Percentiles rank a stretch among this genome's conserved stretches.
Evolutionary conservation across 2,329 filamentous ascomycete genomes (phyloP).

Genomic region (Pestalotiopsis sp.): DNA sequence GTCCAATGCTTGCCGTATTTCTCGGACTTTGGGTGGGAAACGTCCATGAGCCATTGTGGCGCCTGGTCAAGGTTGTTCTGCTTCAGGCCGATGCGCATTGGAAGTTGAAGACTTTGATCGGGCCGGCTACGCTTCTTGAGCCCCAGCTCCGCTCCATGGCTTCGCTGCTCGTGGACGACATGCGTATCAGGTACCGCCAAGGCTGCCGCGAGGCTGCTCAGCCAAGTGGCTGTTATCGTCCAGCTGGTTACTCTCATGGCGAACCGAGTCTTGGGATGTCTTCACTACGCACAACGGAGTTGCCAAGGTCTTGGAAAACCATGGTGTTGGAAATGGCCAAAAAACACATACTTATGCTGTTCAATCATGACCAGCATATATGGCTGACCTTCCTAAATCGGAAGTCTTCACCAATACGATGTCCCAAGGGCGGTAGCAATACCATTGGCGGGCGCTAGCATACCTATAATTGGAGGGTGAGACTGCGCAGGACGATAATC

Average conservation of each 20-base stretch:
- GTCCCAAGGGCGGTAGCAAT: neutral
- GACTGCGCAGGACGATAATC: neutral
- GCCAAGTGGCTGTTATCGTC: neutral
- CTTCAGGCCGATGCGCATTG: conserved; percentile 36
- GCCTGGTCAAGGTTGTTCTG: conserved; percentile 29
- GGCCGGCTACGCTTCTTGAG: neutral
- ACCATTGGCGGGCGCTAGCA: neutral
- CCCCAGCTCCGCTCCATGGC: too few relatives aligned
- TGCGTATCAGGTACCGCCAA: neutral
- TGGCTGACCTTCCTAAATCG: neutral
- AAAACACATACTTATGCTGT: neutral
- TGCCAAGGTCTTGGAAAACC: conserved; percentile 4
- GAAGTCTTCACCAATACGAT: neutral
- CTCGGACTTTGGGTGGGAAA: neutral
- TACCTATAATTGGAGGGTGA: neutral
- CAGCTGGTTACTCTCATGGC: conserved; percentile 8
- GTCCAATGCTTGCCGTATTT: conserved; percentile 12
- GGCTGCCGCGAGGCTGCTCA: conserved; percentile 4
- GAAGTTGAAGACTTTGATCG: conserved; percentile 19
- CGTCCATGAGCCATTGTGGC: conserved; percentile 10
- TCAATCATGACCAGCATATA: neutral
- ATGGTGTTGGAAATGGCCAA: neutral
- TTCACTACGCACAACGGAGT: neutral
- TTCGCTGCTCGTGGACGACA: conserved; percentile 5
- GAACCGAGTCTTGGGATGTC: neutral